These are phyloP conservation scores for Cinnamomum micranthum DNA, from an alignment of 164 flowering plant species.

Conservation along the genomic window DNA sequence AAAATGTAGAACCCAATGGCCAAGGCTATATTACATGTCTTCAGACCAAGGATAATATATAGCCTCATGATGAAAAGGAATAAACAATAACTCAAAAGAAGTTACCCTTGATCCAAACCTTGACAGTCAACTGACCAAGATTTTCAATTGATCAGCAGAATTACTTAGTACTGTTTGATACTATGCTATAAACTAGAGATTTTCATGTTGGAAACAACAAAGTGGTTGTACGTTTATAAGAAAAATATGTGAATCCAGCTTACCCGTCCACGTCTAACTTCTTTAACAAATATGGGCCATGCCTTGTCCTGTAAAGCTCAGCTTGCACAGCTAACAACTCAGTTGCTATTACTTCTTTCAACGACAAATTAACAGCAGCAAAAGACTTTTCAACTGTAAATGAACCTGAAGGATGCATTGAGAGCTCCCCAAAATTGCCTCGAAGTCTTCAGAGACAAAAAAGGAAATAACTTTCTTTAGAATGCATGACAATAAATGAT, in stretches of 20 bases:
- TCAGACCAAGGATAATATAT: no score
- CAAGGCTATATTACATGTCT: no score
- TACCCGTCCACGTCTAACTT: conserved; percentile 79
- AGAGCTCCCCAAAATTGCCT: conserved; percentile 82
- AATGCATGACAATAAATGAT: neutral
- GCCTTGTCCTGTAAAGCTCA: conserved; percentile 78
- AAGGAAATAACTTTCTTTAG: neutral
- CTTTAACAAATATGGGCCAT: conserved; percentile 79
- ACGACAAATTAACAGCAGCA: conserved; percentile 41
- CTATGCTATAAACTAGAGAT: neutral
- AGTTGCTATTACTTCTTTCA: conserved; percentile 63
- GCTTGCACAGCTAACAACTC: conserved; percentile 54
- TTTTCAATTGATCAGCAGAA: neutral
- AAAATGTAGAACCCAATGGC: no score
- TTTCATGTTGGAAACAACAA: neutral
- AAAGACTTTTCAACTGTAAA: conserved; percentile 86
- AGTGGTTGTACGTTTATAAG: neutral
- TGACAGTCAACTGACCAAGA: neutral
- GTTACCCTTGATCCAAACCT: neutral
- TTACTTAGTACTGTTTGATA: neutral
- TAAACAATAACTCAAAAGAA: neutral
- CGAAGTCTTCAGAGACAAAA: conserved; percentile 42
- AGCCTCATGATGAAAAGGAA: no score
- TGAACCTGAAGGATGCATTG: conserved; percentile 67
- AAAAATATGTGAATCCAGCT: conserved; percentile 11